These are phyloP conservation scores for Magnaporthiopsis poae DNA, from an alignment of 2,329 filamentous ascomycete species.

Conservation along the genomic window DNA sequence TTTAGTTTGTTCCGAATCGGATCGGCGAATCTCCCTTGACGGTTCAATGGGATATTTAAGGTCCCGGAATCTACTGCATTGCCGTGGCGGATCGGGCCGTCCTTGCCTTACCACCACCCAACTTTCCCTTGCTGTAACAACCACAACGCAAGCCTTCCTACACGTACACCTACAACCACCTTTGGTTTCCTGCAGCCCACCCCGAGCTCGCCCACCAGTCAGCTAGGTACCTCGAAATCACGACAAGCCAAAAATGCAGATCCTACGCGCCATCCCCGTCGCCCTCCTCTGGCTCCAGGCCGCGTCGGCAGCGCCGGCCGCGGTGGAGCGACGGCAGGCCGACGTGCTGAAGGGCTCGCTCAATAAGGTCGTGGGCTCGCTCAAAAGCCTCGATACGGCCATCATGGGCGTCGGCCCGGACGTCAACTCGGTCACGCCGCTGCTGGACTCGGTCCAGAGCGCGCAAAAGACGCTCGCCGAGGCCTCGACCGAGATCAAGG, in stretches of 20 bases:
- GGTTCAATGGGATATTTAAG: not conserved
- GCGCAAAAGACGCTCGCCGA: constrained; percentile 13
- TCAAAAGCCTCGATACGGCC: not conserved
- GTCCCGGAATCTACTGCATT: not conserved
- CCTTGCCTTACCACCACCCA: not conserved
- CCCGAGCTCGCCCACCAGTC: not conserved
- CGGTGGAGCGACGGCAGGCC: not conserved
- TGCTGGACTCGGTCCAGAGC: not conserved
- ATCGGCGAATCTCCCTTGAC: not conserved
- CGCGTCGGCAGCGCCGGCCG: no score
- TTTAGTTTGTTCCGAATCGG: not conserved
- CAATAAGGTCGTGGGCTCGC: not conserved
- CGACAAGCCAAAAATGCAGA: not conserved
- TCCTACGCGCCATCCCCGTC: not conserved
- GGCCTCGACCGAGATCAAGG: constrained; percentile 20
- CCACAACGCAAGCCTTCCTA: not conserved
- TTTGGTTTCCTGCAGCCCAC: not conserved
- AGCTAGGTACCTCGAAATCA: no score
- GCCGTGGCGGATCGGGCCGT: not conserved
- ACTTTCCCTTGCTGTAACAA: not conserved
- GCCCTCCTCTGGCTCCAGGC: not conserved
- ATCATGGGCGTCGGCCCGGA: not conserved
- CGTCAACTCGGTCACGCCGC: not conserved
- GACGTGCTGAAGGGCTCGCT: not conserved
- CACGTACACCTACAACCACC: not conserved